Evolutionary conservation across 805 yeast species (phyloP).

Genomic region (Hanseniaspora osmophila): DNA sequence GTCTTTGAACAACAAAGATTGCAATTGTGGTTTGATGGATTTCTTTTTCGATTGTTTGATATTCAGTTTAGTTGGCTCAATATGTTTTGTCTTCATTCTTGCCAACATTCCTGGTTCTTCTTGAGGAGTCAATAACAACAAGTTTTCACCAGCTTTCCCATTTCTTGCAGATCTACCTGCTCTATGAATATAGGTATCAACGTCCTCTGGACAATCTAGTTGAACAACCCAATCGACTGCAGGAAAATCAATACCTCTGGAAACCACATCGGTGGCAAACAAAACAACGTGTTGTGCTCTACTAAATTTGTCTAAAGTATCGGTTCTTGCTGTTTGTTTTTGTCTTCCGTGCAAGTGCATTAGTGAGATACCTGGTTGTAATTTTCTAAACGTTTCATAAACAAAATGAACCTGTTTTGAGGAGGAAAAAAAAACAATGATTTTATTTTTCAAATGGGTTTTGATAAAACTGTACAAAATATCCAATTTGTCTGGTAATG

Average conservation of each 20-base stretch:
- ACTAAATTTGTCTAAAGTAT: conserved; percentile 64
- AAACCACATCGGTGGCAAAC: conserved; percentile 83
- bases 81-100: conserved; percentile 45
- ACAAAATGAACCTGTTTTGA: conserved; percentile 85
- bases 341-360: conserved; percentile 81
- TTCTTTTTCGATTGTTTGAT: conserved; percentile 60
- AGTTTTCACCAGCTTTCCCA: conserved; percentile 70
- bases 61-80: conserved; percentile 57
- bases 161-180: conserved; percentile 85
- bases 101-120: conserved; percentile 69
- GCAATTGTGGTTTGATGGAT: conserved; percentile 69
- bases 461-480: conserved; percentile 75
- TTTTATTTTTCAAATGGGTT: conserved; percentile 66
- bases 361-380: conserved; percentile 85
- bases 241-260: conserved; percentile 86
- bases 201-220: conserved; percentile 82
- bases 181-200: conserved; percentile 78
- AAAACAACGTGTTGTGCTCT: conserved; percentile 69
- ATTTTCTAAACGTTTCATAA: conserved; percentile 70
- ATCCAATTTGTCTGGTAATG: conserved; percentile 71
- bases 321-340: conserved; percentile 78
- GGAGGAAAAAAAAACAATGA: conserved; percentile 72
- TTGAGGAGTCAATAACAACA: conserved; percentile 68
- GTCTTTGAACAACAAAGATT: conserved; percentile 78
- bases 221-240: conserved; percentile 92